phyloP scores from a whole-genome alignment of 768 basidiomycete species.

The Suillus tomentosus region DNA sequence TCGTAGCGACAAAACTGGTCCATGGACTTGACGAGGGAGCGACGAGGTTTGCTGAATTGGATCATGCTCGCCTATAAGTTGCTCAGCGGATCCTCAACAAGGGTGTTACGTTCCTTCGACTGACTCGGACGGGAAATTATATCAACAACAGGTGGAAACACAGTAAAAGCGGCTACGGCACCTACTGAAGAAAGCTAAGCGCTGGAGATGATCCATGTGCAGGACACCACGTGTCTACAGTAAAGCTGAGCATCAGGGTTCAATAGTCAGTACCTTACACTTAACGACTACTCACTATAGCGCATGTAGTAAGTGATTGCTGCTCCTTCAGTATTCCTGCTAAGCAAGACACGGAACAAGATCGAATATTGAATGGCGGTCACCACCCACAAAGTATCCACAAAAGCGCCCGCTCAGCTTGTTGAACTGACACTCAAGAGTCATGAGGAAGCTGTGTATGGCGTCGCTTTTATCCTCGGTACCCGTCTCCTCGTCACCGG shows the following conservation, averaged over 20 bases:
- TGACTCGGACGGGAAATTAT: background rate
- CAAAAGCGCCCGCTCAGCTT: constrained; percentile 4
- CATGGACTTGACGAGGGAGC: constrained; percentile 85
- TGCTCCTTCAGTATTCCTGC: background rate
- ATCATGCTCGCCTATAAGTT: constrained; percentile 99
- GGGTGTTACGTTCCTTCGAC: constrained; percentile 86
- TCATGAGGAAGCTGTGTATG: background rate
- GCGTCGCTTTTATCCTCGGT: background rate
- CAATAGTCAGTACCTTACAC: background rate
- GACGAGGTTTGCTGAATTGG: constrained; percentile 96
- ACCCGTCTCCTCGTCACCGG: background rate
- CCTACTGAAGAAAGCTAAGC: background rate
- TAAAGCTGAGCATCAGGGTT: background rate
- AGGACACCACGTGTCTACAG: background rate
- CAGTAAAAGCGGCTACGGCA: constrained; percentile 44
- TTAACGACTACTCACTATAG: background rate
- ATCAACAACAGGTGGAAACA: constrained; percentile 41
- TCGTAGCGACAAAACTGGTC: constrained; percentile 94
- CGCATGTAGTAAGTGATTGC: background rate
- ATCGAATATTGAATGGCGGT: background rate
- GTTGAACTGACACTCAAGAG: background rate
- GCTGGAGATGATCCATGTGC: background rate
- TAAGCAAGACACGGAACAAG: background rate
- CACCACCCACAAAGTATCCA: background rate
- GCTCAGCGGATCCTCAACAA: constrained; percentile 95